Evolutionary conservation across 805 yeast genomes (phyloP).

Genomic region (Jamesozyma jinghongensis): DNA sequence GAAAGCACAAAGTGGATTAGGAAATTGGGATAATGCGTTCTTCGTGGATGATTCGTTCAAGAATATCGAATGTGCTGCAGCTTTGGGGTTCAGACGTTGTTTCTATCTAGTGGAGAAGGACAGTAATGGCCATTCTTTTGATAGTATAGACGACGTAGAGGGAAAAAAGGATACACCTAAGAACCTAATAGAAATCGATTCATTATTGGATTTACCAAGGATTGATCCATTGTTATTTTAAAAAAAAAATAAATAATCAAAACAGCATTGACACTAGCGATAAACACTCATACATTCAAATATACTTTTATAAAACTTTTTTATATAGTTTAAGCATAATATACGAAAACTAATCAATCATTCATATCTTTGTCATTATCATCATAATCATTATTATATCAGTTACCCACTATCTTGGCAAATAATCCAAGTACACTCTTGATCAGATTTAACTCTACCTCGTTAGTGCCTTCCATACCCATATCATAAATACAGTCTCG

Average conservation of each 20-base stretch:
- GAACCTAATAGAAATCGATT: slow-evolving; percentile 39
- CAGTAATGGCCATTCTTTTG: slow-evolving; percentile 29
- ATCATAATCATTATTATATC: no score
- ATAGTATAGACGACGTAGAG: slow-evolving; percentile 5
- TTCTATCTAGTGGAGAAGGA: slow-evolving; percentile 67
- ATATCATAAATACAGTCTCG: slow-evolving; percentile 18
- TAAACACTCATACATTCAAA: background rate
- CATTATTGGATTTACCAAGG: slow-evolving; percentile 44
- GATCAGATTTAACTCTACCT: slow-evolving; percentile 22
- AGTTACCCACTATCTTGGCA: no score
- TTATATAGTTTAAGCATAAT: no score
- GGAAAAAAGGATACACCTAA: slow-evolving; percentile 26
- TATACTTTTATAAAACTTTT: no score
- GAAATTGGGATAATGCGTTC: slow-evolving; percentile 40
- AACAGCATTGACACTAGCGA: background rate
- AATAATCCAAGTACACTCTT: slow-evolving; percentile 17
- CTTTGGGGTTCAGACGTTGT: slow-evolving; percentile 62
- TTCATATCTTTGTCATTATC: no score
- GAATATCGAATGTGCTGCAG: slow-evolving; percentile 65
- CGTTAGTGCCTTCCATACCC: slow-evolving; percentile 13
- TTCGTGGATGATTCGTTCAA: slow-evolving; percentile 82
- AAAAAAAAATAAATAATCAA: background rate
- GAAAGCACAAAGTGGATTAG: slow-evolving; percentile 44
- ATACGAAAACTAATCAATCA: no score
- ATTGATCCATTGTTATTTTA: slow-evolving; percentile 3